Conservation (phyloP, 129 eudicot genomes). For the Helichrysum umbraculigerum region DNA sequence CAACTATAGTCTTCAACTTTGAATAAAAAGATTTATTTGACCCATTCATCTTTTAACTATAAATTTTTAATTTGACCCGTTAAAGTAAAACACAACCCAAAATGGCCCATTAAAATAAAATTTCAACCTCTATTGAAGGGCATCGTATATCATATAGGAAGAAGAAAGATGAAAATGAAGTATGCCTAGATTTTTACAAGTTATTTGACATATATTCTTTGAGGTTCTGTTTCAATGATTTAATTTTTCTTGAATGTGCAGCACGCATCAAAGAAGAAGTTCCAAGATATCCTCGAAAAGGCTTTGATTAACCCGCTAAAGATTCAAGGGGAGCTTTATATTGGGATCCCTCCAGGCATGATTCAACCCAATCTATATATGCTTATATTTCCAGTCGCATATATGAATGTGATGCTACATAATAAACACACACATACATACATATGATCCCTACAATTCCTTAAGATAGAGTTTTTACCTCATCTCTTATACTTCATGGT, state of each 20-base stretch:
- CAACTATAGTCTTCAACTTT: not conserved
- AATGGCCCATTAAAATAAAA: not conserved
- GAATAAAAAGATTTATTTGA: not conserved
- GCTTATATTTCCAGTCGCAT: not conserved
- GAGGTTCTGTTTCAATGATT: not conserved
- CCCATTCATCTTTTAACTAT: not conserved
- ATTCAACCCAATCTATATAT: constrained; percentile 14
- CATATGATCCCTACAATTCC: not conserved
- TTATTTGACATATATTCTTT: constrained; percentile 3
- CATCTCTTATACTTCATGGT: not conserved
- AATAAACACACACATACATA: not conserved
- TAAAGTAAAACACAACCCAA: not conserved
- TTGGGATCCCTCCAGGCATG: constrained; percentile 95
- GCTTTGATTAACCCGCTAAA: constrained; percentile 72
- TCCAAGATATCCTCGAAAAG: constrained; percentile 87
- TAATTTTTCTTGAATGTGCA: constrained; percentile 32
- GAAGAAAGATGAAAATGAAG: not conserved
- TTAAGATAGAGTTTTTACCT: not conserved
- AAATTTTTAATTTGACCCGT: not conserved
- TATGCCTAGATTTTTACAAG: not conserved
- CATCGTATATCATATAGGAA: not conserved
- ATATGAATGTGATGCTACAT: not conserved
- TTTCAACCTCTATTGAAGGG: not conserved
- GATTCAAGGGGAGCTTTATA: constrained; percentile 77
- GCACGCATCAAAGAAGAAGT: constrained; percentile 77